Base-by-base conservation (phyloP, 352 stramenopile genomes). In the Phytopythium litorale region DNA sequence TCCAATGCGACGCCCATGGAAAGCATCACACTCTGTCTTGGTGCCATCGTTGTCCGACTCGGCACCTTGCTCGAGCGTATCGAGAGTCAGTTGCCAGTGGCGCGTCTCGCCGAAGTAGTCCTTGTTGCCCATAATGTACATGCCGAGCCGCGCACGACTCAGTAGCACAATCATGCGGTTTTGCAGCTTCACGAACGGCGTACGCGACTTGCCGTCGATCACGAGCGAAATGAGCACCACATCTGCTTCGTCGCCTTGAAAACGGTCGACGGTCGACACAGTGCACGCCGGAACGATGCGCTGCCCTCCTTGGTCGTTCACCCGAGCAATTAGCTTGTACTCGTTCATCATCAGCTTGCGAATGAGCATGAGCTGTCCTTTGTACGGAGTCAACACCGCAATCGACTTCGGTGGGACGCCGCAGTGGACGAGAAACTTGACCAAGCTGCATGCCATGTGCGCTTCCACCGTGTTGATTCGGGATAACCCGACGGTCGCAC, bases 101-200 rank as follows among this genome's bases (percentile, higher is more conserved):
- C 64, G 35, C 23, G 76, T 83, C 61, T 84, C 76, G 7, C 76
- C 74, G 57, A 96, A 96, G 67, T 96, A 97, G 38, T 81, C 72
- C 3, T 76, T 74, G 62, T 96, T 97, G 0, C 82, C 87, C 3
- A 96, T 58, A 18, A 97, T 80, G 56, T 90, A 97, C 72, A 94
- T 91, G 6, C 85, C 89, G 32, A 96, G 70, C 3, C 89, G 73
- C 49, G 89, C 88, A 58, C 89, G 84, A 71, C 84, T 94, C 30
- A 96, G 66, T 23, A 96, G 66, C 9, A 97, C 89, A 58, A 96
- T 94, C 84, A 96, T 96, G 3, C 88, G 76, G 56, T 97, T 97
- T 54, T 89, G 79, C 6, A 95, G 62, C 58, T 94, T 96, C n/a
- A 96, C 88, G 62, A 94, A 95, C 7, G 82, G 78, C 5, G 84